Base-by-base conservation (phyloP, 2,329 filamentous ascomycete genomes). In the Rhynchosporium agropyri region DNA sequence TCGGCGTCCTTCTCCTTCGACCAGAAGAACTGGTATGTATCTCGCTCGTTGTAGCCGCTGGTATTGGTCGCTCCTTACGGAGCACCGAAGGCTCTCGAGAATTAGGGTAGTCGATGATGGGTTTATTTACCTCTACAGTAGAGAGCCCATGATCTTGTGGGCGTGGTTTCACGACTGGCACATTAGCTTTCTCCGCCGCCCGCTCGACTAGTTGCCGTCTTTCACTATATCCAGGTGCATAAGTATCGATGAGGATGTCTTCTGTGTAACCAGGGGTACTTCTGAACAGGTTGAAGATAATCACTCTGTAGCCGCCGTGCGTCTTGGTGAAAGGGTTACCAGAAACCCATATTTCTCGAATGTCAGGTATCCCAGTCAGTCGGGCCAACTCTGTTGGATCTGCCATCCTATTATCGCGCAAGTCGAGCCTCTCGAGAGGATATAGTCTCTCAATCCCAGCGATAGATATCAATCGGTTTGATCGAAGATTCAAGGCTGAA, bases 271-370 rank as follows among this genome's bases (percentile, higher is more conserved):
- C 95, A 10, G 94, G 91, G 0, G 91, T 92, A 63, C 86, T 88
- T 67, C 95, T 87, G 81, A 99, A 99, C 2, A 98, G 82, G 72
- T 98, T 99, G 85, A 99, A 97, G 66, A 98, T 96, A 26, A 88
- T 90, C 67, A 96, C 83, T 55, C 95, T 87, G 74, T 97, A 96
- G 70, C 89, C 87, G 63, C 88, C 83, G 74, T 97, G 91, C 0
- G 92, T 93, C 70, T 90, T 91, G 49, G 89, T 90, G 72, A 98
- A 97, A 0, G 93, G 91, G 71, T 99, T 99, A 28, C 92, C 91
- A 65, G 90, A 85, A 15, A 99, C 89, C 83, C 93, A 99, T 38
- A 99, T 88, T 75, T 98, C 94, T 63, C 88, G 88, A 68, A 99
- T 89, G 59, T 97, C 91, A 31, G 95, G 93, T 58, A 97, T 92